Percentiles rank a stretch among this genome's conserved stretches.
Evolutionary conservation across 192 early-diverging fungal genomes (phyloP).

Genomic region (Allomyces macrogynus): DNA sequence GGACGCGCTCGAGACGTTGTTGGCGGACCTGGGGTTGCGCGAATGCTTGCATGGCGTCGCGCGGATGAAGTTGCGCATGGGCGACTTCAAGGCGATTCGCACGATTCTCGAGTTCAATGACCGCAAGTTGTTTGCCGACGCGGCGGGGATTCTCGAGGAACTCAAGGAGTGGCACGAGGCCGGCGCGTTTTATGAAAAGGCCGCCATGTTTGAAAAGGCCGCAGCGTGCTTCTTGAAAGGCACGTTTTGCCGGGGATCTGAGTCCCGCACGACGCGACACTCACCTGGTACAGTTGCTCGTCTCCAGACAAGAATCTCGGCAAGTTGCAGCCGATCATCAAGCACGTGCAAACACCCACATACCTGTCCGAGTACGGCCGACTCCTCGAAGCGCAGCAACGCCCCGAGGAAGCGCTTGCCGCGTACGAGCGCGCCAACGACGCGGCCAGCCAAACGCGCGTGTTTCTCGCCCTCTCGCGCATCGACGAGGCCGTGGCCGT

Average conservation of each 20-base stretch:
- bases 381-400: constrained; percentile 15
- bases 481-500: constrained; percentile 16
- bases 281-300: no score
- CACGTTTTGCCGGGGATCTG: constrained; percentile 2
- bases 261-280: no score
- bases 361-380: constrained; percentile 11
- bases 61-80: constrained; percentile 24
- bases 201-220: constrained; percentile 22
- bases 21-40: background rate
- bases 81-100: constrained; percentile 30
- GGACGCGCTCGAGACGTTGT: no score
- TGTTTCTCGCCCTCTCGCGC: constrained; percentile 20
- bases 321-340: background rate
- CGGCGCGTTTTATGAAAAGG: constrained; percentile 20
- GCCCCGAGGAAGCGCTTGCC: constrained; percentile 20
- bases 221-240: constrained; percentile 29
- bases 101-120: constrained; percentile 21
- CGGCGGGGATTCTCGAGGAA: constrained; percentile 22
- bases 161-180: constrained; percentile 26
- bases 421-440: constrained; percentile 31
- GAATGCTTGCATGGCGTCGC: constrained; percentile 19
- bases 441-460: constrained; percentile 22
- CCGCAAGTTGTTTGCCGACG: constrained; percentile 21
- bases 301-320: constrained; percentile 19
- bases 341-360: background rate